These are phyloP conservation scores for Suillus tomentosus DNA, from an alignment of 768 basidiomycete genomes.

Conservation along the genomic window DNA sequence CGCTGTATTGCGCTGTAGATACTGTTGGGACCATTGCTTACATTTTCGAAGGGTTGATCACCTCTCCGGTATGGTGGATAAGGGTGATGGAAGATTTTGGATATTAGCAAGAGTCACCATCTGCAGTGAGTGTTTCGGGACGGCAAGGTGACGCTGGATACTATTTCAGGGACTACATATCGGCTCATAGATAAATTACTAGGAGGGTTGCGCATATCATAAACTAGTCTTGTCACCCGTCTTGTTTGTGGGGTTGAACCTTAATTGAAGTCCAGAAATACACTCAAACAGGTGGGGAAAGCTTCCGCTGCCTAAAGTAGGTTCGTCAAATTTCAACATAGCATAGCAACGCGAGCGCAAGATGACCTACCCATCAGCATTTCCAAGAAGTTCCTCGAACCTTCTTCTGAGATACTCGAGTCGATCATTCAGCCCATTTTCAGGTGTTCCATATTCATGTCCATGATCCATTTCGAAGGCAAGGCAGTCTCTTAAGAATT, in stretches of 20 bases:
- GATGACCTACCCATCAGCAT: conserved; percentile 13
- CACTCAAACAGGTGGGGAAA: not conserved
- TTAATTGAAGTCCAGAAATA: not conserved
- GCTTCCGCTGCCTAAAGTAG: conserved; percentile 4
- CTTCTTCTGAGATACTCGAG: conserved; percentile 21
- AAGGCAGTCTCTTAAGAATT: conserved; percentile 62
- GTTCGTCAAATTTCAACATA: not conserved
- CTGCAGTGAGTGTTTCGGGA: not conserved
- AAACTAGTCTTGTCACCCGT: not conserved
- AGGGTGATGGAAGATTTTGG: not conserved
- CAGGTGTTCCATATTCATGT: conserved; percentile 27
- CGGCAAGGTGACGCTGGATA: not conserved
- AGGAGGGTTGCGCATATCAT: not conserved
- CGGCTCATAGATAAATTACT: not conserved
- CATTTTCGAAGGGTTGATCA: too few species aligned
- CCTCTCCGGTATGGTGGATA: not conserved
- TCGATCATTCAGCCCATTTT: conserved; percentile 14
- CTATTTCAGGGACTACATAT: not conserved
- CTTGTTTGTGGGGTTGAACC: not conserved
- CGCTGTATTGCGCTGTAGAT: not conserved
- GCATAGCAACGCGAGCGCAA: not conserved
- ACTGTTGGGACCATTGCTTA: too few species aligned
- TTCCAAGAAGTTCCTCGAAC: conserved; percentile 33
- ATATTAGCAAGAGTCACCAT: not conserved
- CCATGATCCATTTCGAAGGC: conserved; percentile 63